These are phyloP conservation scores for Vitis hybrid DNA, from an alignment of 177 flowering plant species.

Conservation along the genomic window DNA sequence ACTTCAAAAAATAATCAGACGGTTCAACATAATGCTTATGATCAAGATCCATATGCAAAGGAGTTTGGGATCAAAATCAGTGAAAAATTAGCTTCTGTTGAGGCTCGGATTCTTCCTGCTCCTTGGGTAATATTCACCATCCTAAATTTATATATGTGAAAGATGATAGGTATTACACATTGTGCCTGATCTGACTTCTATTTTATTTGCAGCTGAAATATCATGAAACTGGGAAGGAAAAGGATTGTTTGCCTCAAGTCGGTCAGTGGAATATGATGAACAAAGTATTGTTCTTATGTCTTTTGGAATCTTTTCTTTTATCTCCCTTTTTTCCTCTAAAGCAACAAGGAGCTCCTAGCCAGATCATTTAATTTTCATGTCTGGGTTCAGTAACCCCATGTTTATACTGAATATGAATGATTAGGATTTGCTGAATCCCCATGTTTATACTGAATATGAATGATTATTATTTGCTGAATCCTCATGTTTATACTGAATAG, in stretches of 20 bases:
- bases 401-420: not conserved
- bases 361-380: not conserved
- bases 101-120: conserved; percentile 94
- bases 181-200: conserved; percentile 6
- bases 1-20: conserved; percentile 44
- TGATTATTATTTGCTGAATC: not conserved
- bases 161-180: not conserved
- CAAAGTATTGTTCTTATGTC: conserved; percentile 47
- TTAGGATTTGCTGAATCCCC: not conserved
- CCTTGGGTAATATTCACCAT: conserved; percentile 70
- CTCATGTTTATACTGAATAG: not conserved
- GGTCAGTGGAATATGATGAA: conserved; percentile 99
- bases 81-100: conserved; percentile 82
- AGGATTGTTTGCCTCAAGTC: conserved; percentile 91
- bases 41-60: conserved; percentile 85
- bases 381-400: too few species aligned
- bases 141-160: not conserved
- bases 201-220: conserved; percentile 72
- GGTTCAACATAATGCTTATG: conserved; percentile 79
- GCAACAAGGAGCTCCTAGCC: too few species aligned
- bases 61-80: conserved; percentile 91
- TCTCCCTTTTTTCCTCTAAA: not conserved
- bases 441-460: not conserved
- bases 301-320: not conserved
- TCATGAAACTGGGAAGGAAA: conserved; percentile 90